These are phyloP conservation scores for Trichomonas tenax DNA, from an alignment of 208 protist species.

Conservation along the genomic window DNA sequence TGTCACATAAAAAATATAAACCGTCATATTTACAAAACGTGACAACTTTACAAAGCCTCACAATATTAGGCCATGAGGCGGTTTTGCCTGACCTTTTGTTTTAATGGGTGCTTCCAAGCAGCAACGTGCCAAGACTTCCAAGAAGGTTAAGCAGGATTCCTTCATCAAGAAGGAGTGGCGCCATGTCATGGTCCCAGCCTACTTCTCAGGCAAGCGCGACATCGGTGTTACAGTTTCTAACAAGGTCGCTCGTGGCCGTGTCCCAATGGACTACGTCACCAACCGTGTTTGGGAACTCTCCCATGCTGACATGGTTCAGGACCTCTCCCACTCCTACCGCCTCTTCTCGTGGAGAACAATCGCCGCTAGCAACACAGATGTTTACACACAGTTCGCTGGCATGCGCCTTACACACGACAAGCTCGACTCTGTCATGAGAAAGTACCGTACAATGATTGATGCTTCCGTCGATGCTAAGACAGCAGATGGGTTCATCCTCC, in stretches of 20 bases:
- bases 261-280: neutral
- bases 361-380: conserved; percentile 70
- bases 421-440: conserved; percentile 72
- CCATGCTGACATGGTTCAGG: neutral
- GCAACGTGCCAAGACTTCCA: neutral
- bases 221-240: conserved; percentile 9
- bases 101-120: conserved; percentile 8
- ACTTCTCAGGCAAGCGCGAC: neutral
- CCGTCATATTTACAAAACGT: too few species aligned
- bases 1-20: too few species aligned
- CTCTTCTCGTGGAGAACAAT: conserved; percentile 9
- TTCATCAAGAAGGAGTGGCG: conserved; percentile 25
- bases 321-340: neutral
- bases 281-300: conserved; percentile 11
- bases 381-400: conserved; percentile 92
- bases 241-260: neutral
- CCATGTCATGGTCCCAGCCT: neutral
- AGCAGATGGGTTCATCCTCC: conserved; percentile 79
- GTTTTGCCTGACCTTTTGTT: neutral
- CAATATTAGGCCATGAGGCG: too few species aligned
- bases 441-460: conserved; percentile 96
- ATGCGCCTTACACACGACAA: conserved; percentile 93
- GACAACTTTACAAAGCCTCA: too few species aligned
- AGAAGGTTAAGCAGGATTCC: conserved; percentile 17
- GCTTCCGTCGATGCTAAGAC: conserved; percentile 72